A percentile compares a stretch with the other conserved stretches of the same genome.
phyloP scores from a whole-genome alignment of 371 early-diverging fungal genomes.

The Mucor circinelloides region DNA sequence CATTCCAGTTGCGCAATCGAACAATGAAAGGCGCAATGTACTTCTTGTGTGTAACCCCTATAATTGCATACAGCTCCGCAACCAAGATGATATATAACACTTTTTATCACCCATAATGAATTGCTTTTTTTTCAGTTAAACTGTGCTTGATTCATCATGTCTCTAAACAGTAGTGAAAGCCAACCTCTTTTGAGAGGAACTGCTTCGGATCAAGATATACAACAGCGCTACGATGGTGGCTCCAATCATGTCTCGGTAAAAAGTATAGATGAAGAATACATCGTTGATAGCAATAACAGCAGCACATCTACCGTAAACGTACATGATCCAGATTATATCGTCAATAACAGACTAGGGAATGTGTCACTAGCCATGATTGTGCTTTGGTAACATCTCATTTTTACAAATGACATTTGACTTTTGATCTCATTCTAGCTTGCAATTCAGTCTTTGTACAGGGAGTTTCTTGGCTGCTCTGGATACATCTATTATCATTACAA shows the following conservation, averaged over 20 bases:
- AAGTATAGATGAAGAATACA: slow-evolving; percentile 11
- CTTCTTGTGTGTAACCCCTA: neutral
- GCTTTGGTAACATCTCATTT: slow-evolving; percentile 9
- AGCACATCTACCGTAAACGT: neutral
- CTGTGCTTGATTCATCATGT: slow-evolving; percentile 84
- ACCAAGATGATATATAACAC: neutral
- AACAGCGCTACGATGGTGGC: neutral
- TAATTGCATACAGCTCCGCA: neutral
- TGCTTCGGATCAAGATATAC: neutral
- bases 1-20: slow-evolving; percentile 8
- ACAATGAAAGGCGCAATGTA: slow-evolving; percentile 5
- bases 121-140: slow-evolving; percentile 26
- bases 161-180: neutral
- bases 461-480: slow-evolving; percentile 75
- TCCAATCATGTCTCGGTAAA: neutral
- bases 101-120: neutral
- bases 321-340: slow-evolving; percentile 15
- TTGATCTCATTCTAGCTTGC: neutral
- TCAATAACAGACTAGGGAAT: slow-evolving; percentile 16
- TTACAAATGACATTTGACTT: neutral
- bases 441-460: slow-evolving; percentile 41
- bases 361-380: slow-evolving; percentile 7
- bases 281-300: neutral
- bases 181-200: neutral
- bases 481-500: slow-evolving; percentile 76